phyloP scores from a whole-genome alignment of 2,329 filamentous ascomycete species.

The Ustulina deusta region DNA sequence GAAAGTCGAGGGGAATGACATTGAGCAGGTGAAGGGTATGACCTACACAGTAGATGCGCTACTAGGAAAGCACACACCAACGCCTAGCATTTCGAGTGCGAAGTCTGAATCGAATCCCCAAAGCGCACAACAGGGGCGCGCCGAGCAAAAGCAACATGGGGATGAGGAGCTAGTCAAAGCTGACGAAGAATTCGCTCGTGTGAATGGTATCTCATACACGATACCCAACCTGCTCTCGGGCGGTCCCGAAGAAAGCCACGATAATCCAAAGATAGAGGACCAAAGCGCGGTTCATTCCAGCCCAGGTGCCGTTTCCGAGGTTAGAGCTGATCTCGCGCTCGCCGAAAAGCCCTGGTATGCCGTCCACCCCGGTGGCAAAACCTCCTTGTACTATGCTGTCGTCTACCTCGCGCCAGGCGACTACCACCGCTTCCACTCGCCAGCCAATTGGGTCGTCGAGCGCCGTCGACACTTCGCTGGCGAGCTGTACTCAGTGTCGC shows the following conservation, averaged over 20 bases:
- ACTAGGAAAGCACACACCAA: constrained; percentile 75
- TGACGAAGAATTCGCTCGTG: constrained; percentile 91
- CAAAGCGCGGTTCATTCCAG: constrained; percentile 74
- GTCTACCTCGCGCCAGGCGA: constrained; percentile 97
- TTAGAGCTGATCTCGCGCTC: constrained; percentile 83
- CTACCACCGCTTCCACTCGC: constrained; percentile 98
- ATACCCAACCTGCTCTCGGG: constrained; percentile 89
- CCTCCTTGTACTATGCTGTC: constrained; percentile 90
- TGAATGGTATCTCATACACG: constrained; percentile 97
- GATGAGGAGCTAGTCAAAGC: constrained; percentile 77
- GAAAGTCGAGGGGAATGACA: constrained; percentile 89
- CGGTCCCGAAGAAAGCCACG: constrained; percentile 58
- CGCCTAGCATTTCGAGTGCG: constrained; percentile 64
- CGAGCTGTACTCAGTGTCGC: constrained; percentile 93
- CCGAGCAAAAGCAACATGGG: constrained; percentile 54
- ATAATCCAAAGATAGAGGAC: constrained; percentile 69
- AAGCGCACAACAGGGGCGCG: constrained; percentile 41
- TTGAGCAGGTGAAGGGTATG: constrained; percentile 99
- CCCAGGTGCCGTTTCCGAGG: constrained; percentile 81
- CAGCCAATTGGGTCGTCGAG: constrained; percentile 94
- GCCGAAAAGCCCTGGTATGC: constrained; percentile 78
- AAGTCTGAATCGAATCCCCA: constrained; percentile 46
- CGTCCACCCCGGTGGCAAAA: constrained; percentile 70
- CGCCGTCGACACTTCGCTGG: constrained; percentile 96
- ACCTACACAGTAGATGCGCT: constrained; percentile 96